Evolutionary conservation across 164 flowering plant genomes (phyloP).

Genomic region (Nelumbo lutea): DNA sequence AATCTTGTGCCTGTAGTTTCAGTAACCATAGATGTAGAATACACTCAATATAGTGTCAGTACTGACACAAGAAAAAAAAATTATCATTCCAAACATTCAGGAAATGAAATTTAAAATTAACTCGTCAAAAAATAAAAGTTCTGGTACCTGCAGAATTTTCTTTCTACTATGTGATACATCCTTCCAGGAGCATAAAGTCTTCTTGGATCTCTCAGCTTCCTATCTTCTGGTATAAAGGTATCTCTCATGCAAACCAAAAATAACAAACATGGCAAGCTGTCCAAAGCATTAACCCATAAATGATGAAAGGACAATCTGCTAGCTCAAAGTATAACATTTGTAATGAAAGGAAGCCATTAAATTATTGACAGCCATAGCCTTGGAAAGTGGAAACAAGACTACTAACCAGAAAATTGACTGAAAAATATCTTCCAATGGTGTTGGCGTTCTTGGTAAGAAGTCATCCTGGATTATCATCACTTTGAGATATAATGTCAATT

Average conservation of each 20-base stretch:
- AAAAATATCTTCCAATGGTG: slow-evolving; percentile 91
- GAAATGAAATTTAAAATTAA: not conserved
- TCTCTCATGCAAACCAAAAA: slow-evolving; percentile 82
- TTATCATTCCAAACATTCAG: too few relatives aligned
- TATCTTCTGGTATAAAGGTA: slow-evolving; percentile 80
- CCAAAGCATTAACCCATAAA: slow-evolving; percentile 56
- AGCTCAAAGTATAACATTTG: not conserved
- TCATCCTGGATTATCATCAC: slow-evolving; percentile 65
- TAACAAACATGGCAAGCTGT: slow-evolving; percentile 96
- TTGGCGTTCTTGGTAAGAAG: slow-evolving; percentile 89
- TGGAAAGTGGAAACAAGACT: not conserved
- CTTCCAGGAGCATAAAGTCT: slow-evolving; percentile 96
- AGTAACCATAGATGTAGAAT: too few relatives aligned
- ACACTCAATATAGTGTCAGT: too few relatives aligned
- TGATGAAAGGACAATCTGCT: slow-evolving; percentile 3
- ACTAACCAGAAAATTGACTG: slow-evolving; percentile 80
- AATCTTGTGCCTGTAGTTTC: too few relatives aligned
- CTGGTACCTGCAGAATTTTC: slow-evolving; percentile 87
- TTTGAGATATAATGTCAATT: slow-evolving; percentile 3
- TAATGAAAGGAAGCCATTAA: not conserved
- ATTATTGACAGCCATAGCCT: not conserved
- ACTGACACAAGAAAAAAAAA: too few relatives aligned
- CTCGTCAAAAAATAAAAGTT: not conserved
- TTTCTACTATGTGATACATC: slow-evolving; percentile 91
- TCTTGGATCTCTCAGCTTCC: slow-evolving; percentile 86